Conservation (phyloP, 129 eudicot species). For the Artemisia argyi region DNA sequence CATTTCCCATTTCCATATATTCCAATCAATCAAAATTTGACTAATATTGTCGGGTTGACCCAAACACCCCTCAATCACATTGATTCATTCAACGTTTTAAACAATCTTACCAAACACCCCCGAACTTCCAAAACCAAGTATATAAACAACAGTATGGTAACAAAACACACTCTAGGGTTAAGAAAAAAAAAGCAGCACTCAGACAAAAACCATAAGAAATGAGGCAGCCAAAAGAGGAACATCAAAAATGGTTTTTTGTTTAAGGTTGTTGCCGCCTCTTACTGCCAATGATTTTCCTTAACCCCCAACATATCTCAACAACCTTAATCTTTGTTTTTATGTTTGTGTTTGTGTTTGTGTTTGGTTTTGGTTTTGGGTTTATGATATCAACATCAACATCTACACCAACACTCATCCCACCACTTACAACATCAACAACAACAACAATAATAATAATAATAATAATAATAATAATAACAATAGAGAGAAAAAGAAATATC, state of each 20-base stretch:
- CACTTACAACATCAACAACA: background rate
- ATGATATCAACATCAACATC: background rate
- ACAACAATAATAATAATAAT: background rate
- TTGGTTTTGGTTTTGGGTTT: background rate
- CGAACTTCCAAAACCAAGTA: background rate
- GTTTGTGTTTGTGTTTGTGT: background rate
- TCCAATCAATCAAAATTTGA: too few relatives aligned
- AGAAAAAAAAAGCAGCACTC: background rate
- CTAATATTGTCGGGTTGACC: too few relatives aligned
- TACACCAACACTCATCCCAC: background rate
- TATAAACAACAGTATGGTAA: background rate
- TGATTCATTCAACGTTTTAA: too few relatives aligned
- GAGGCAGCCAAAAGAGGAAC: slow-evolving; percentile 20
- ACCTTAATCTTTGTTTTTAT: background rate
- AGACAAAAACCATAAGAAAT: slow-evolving; percentile 1
- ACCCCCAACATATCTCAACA: background rate
- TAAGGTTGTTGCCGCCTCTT: slow-evolving; percentile 21
- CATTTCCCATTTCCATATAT: too few relatives aligned
- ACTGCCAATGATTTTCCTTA: slow-evolving; percentile 16
- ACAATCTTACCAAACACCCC: too few relatives aligned
- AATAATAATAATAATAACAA: too few relatives aligned
- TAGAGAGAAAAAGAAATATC: too few relatives aligned
- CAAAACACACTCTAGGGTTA: background rate
- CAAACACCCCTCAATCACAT: too few relatives aligned
- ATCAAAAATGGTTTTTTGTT: background rate